Base-by-base conservation (phyloP, 805 yeast species). In the Hermanozyma aechmeae region DNA sequence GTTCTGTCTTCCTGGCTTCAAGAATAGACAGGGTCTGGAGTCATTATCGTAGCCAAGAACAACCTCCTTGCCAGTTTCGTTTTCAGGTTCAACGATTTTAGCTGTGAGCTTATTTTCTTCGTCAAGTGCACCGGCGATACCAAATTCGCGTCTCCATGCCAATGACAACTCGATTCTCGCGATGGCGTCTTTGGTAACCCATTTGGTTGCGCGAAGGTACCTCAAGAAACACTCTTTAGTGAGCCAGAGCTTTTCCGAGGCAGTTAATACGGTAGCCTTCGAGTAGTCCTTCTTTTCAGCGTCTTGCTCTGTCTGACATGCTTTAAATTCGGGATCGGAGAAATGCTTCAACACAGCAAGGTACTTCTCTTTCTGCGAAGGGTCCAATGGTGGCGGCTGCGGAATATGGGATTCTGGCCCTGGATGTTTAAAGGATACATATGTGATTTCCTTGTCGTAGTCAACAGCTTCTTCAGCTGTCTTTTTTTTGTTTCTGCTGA, bases 1-100 rank as follows among this genome's bases (percentile, higher is more conserved):
- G 59, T 92, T 92, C 57, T 92, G 98, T 50, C 95, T 73, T 10
- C 97, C 97, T 1, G 95, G 94, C 53, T 83, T 81, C 51, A 92
- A 66, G 53, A 89, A 89, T 20, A 92, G 60, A 47, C 96, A 89
- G 4, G 98, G 97, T 50, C 99, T 73, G 15, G 79, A 70, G 46
- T 81, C 86, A 44, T 79, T 80, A 49, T 92, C 98, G 50, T 63
- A 92, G 14, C 99, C 99, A 26, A 92, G 60, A 29, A 89, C 77
- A 15, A 89, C 79, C 55, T 89, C 85, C 54, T 92, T 92, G 32
- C 98, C 99, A 0, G 94, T 79, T 50, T 76, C 87, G 52, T 83
- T 81, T 58, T 92, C 96, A 2, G 56, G 66, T 0, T 72, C 52
- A 10, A 73, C 68, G 13, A 68, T 43, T 5, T 71, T 74, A 3